Conservation (phyloP, 805 yeast species). For the Hanseniaspora mollemarum region DNA sequence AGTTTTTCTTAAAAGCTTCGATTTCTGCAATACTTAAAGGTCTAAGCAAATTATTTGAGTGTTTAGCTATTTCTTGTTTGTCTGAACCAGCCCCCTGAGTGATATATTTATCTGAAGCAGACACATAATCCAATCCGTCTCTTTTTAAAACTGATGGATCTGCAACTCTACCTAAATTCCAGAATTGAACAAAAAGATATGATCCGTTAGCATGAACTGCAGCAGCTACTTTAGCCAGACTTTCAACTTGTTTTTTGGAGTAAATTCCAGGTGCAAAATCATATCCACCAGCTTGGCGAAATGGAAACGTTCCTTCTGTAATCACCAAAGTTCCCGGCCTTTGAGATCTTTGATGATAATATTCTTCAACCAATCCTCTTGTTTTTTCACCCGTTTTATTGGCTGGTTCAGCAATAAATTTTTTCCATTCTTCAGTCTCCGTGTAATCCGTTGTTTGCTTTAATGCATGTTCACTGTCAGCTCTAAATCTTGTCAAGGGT, state of each 20-base stretch:
- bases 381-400: slow-evolving; percentile 28
- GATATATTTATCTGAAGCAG: slow-evolving; percentile 33
- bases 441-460: slow-evolving; percentile 4
- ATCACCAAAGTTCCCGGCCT: slow-evolving; percentile 48
- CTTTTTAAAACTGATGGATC: slow-evolving; percentile 31
- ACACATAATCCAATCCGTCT: slow-evolving; percentile 31
- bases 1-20: slow-evolving; percentile 34
- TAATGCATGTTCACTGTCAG: slow-evolving; percentile 20
- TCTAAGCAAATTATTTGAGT: slow-evolving; percentile 19
- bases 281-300: slow-evolving; percentile 35
- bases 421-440: slow-evolving; percentile 2
- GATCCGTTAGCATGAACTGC: slow-evolving; percentile 43
- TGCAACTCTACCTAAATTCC: slow-evolving; percentile 39
- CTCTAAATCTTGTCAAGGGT: slow-evolving; percentile 38
- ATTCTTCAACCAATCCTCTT: slow-evolving; percentile 36
- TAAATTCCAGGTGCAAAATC: slow-evolving; percentile 41
- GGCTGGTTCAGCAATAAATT: slow-evolving; percentile 19
- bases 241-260: slow-evolving; percentile 36
- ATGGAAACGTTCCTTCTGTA: slow-evolving; percentile 47
- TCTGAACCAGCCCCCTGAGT: slow-evolving; percentile 24
- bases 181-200: slow-evolving; percentile 39
- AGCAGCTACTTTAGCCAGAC: slow-evolving; percentile 41
- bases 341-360: slow-evolving; percentile 46
- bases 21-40: slow-evolving; percentile 28
- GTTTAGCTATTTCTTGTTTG: slow-evolving; percentile 29